Evolutionary conservation across 2,329 filamentous ascomycete genomes (phyloP).

Genomic region (Penicillium sp.): DNA sequence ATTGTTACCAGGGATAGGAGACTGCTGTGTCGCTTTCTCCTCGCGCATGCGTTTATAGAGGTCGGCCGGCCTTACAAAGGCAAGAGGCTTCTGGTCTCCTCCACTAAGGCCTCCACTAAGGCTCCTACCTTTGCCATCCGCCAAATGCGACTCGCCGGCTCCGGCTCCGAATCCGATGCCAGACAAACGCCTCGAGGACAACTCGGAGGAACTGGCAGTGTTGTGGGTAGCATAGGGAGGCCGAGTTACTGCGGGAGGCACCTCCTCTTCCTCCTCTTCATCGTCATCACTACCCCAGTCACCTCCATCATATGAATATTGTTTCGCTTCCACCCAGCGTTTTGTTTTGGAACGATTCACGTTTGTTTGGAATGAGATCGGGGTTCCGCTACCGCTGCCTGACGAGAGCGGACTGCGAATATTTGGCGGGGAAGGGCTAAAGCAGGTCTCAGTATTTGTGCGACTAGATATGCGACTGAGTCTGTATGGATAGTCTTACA

Average conservation of each 20-base stretch:
- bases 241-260: constrained; percentile 40
- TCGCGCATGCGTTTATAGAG: constrained; percentile 73
- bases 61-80: constrained; percentile 72
- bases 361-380: constrained; percentile 73
- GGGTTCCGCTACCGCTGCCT: constrained; percentile 37
- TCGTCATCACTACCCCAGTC: constrained; percentile 78
- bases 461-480: constrained; percentile 1
- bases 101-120: constrained; percentile 29
- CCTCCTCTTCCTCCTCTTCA: constrained; percentile 60
- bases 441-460: constrained; percentile 16
- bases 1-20: neutral
- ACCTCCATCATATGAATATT: constrained; percentile 83
- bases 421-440: constrained; percentile 21
- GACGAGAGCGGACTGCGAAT: constrained; percentile 32
- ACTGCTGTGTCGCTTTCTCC: constrained; percentile 47
- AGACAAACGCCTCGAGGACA: constrained; percentile 22
- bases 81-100: constrained; percentile 50
- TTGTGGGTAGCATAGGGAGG: constrained; percentile 30
- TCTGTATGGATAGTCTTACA: constrained; percentile 22
- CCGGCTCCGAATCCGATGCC: constrained; percentile 13
- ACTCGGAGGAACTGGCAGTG: constrained; percentile 26
- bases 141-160: constrained; percentile 17
- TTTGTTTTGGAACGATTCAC: constrained; percentile 86
- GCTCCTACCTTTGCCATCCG: constrained; percentile 23
- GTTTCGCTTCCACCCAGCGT: constrained; percentile 92